A percentile compares a stretch with the other conserved stretches of the same genome.
phyloP scores from a whole-genome alignment of 2,329 filamentous ascomycete genomes.

The Setomelanomma holmii region DNA sequence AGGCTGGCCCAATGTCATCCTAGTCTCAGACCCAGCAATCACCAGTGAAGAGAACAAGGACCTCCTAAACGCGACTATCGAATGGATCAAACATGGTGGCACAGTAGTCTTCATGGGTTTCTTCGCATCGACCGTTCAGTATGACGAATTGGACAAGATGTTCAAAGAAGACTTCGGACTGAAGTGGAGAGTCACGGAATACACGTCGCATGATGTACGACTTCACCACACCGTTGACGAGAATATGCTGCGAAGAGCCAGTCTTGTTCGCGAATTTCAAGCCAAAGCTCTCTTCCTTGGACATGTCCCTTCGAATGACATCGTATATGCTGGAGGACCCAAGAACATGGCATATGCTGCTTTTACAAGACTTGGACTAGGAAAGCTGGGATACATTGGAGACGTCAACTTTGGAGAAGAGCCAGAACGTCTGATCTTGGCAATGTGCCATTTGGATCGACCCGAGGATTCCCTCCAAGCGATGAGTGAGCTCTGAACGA shows the following conservation, averaged over 20 bases:
- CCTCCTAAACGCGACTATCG: slow-evolving; percentile 19
- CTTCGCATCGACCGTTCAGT: slow-evolving; percentile 20
- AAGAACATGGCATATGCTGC: slow-evolving; percentile 22
- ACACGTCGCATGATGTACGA: slow-evolving; percentile 8
- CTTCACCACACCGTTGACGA: slow-evolving; percentile 14
- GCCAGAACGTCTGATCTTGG: slow-evolving; percentile 28
- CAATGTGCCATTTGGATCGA: slow-evolving; percentile 37
- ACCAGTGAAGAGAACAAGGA: slow-evolving; percentile 14
- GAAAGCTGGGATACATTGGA: slow-evolving; percentile 37
- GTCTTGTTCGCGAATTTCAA: slow-evolving; percentile 16
- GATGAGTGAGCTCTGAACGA: background rate
- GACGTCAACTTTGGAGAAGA: slow-evolving; percentile 31
- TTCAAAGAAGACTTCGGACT: slow-evolving; percentile 28
- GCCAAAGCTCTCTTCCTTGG: slow-evolving; percentile 24
- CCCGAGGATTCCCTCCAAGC: slow-evolving; percentile 17
- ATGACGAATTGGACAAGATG: slow-evolving; percentile 14
- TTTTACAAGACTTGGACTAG: slow-evolving; percentile 27
- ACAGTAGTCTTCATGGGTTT: slow-evolving; percentile 32
- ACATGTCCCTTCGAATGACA: slow-evolving; percentile 20
- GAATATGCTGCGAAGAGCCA: slow-evolving; percentile 19
- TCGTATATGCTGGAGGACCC: slow-evolving; percentile 12
- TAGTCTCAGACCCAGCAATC: slow-evolving; percentile 30
- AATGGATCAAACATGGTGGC: slow-evolving; percentile 28
- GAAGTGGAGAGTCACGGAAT: slow-evolving; percentile 20
- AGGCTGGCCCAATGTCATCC: slow-evolving; percentile 33